Conservation (phyloP, 768 basidiomycete genomes). For the Hemileccinum impolitum region DNA sequence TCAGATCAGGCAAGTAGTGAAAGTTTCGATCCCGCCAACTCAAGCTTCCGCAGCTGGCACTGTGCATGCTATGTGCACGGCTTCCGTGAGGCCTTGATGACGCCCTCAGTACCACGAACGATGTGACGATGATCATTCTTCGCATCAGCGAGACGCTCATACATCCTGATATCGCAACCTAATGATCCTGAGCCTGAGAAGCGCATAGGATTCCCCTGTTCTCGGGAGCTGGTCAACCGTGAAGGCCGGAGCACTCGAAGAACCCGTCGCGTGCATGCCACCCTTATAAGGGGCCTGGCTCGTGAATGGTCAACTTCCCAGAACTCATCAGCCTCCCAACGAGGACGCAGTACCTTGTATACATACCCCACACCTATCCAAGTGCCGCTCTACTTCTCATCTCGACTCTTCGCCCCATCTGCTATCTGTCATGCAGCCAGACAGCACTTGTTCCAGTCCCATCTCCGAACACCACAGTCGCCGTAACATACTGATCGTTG, state of each 20-base stretch:
- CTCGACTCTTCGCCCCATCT: not conserved
- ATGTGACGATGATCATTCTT: not conserved
- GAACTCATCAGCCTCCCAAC: not conserved
- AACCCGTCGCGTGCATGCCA: not conserved
- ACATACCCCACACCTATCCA: not conserved
- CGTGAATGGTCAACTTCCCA: not conserved
- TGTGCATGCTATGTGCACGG: not conserved
- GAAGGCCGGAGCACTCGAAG: conserved; percentile 1
- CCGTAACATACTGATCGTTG: conserved; percentile 27
- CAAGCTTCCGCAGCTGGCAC: not conserved
- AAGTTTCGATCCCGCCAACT: not conserved
- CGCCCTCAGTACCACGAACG: not conserved
- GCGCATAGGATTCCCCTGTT: conserved; percentile 8
- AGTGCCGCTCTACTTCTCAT: not conserved
- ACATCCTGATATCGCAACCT: not conserved
- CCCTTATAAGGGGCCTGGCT: conserved; percentile 12
- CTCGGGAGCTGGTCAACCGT: conserved; percentile 1
- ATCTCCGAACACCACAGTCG: conserved; percentile 8
- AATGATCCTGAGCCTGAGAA: conserved; percentile 8
- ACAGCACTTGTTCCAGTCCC: conserved; percentile 14
- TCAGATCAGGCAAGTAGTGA: not conserved
- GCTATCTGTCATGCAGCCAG: conserved; percentile 9
- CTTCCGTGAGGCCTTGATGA: not conserved
- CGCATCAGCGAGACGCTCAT: conserved; percentile 12
- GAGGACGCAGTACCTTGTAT: conserved; percentile 1